These are phyloP conservation scores for Euryodendron excelsum DNA, from an alignment of 148 eudicot genomes.

Conservation along the genomic window DNA sequence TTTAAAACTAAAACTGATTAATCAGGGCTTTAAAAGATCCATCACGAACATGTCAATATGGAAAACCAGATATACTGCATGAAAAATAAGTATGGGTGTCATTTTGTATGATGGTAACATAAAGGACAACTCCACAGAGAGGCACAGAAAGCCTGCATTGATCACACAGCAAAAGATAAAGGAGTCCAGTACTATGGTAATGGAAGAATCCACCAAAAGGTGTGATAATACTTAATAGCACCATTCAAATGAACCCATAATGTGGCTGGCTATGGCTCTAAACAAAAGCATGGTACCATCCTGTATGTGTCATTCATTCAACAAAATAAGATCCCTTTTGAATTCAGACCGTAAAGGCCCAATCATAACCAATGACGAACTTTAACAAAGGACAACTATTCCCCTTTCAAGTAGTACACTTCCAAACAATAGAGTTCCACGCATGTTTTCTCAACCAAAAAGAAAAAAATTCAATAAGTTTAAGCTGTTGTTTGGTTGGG, in stretches of 20 bases:
- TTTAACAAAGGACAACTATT: no score
- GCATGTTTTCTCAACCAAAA: no score
- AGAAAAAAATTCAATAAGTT: no score
- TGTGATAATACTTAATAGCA: no score
- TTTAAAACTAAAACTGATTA: not conserved
- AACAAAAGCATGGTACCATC: not conserved
- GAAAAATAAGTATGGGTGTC: not conserved
- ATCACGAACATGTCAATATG: not conserved
- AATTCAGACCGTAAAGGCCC: not conserved
- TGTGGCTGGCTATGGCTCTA: not conserved
- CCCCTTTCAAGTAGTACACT: not conserved
- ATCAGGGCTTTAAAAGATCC: not conserved
- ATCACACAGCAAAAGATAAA: constrained; percentile 1
- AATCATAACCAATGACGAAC: not conserved
- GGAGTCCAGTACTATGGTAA: not conserved
- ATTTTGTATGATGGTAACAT: not conserved
- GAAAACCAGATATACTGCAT: not conserved
- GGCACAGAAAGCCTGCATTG: not conserved
- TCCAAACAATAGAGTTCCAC: not conserved
- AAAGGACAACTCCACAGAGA: not conserved
- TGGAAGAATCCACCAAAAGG: no score
- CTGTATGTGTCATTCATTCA: no score
- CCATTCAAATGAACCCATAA: not conserved
- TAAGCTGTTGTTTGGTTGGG: no score
- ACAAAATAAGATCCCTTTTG: not conserved